Evolutionary conservation across 257 asterid genomes (phyloP).

Genomic region (Gentiana straminea): DNA sequence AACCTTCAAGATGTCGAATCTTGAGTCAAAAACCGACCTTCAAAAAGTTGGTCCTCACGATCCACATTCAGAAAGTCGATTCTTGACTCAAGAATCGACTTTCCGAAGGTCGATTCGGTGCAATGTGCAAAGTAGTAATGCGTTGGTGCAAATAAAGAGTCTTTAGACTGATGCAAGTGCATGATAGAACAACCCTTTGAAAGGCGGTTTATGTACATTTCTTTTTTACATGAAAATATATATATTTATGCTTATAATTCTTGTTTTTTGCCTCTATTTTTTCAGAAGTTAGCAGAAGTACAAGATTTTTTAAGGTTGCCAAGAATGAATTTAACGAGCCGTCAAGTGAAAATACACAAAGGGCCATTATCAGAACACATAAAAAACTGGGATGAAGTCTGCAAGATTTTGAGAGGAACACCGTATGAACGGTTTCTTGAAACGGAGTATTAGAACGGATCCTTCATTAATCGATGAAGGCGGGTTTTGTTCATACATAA

Average conservation of each 20-base stretch:
- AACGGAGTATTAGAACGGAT: slow-evolving; percentile 39
- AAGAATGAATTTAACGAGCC: slow-evolving; percentile 46
- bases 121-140: no score
- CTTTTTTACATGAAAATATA: no score
- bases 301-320: slow-evolving; percentile 69
- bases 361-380: slow-evolving; percentile 65
- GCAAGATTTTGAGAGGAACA: slow-evolving; percentile 58
- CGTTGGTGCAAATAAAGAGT: no score
- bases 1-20: no score
- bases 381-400: slow-evolving; percentile 71
- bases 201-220: no score
- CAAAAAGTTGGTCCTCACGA: no score
- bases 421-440: slow-evolving; percentile 52
- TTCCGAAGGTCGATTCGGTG: no score
- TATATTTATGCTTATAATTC: background rate
- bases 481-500: background rate
- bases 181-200: no score
- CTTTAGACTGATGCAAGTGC: no score
- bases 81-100: no score
- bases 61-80: no score
- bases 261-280: background rate
- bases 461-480: slow-evolving; percentile 24
- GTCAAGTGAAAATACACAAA: slow-evolving; percentile 86
- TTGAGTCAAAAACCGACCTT: no score
- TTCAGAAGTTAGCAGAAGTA: slow-evolving; percentile 66